Conservation (phyloP, 1,284 basidiomycete species). For the Thelephora terrestris region DNA sequence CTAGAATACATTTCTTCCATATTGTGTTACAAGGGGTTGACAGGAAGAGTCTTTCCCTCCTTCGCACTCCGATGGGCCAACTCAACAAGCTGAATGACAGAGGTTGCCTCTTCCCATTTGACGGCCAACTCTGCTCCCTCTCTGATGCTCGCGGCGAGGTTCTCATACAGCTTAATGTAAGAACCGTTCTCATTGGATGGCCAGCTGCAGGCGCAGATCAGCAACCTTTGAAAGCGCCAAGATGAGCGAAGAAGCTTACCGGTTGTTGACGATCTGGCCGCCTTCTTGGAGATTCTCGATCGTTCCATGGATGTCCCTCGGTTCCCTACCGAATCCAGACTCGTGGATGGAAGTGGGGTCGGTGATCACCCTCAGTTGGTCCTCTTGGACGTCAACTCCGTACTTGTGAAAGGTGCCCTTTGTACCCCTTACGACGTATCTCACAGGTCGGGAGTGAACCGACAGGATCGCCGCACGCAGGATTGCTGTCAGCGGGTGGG, state of each 20-base stretch:
- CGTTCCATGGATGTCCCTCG: conserved; percentile 47
- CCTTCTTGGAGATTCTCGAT: conserved; percentile 45
- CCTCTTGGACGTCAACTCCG: conserved; percentile 74
- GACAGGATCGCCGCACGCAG: conserved; percentile 64
- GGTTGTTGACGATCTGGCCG: conserved; percentile 35
- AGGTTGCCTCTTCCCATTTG: conserved; percentile 61
- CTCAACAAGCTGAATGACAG: conserved; percentile 67
- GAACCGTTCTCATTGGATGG: conserved; percentile 50
- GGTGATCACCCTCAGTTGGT: conserved; percentile 47
- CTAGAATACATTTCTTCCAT: neutral
- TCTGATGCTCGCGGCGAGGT: conserved; percentile 53
- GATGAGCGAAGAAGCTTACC: conserved; percentile 25
- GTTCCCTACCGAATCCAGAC: conserved; percentile 32
- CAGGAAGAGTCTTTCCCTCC: conserved; percentile 42
- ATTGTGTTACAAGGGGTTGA: conserved; percentile 11
- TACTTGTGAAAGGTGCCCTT: conserved; percentile 67
- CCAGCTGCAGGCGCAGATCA: conserved; percentile 34
- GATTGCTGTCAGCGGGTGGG: conserved; percentile 56
- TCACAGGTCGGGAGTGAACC: conserved; percentile 51
- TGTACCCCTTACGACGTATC: conserved; percentile 62
- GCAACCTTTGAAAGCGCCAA: neutral
- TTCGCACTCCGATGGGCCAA: conserved; percentile 53
- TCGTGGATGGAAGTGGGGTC: conserved; percentile 32
- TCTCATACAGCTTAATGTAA: conserved; percentile 54
- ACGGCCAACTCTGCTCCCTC: conserved; percentile 43